phyloP scores from a whole-genome alignment of 1,139 yeast species.

The Nakaseomyces nivariensis region DNA sequence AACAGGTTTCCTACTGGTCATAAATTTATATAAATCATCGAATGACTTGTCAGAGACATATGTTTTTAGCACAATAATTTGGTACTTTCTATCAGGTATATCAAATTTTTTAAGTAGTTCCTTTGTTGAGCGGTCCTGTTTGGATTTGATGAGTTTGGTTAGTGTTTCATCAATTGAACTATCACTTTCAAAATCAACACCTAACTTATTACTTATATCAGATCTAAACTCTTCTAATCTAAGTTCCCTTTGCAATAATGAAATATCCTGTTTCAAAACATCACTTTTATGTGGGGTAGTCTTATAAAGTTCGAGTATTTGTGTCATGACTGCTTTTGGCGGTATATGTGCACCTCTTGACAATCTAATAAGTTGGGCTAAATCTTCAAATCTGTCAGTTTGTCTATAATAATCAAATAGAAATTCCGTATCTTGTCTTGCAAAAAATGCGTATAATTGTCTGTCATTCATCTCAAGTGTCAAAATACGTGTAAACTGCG shows the following conservation, averaged over 20 bases:
- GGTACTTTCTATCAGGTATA: conserved; percentile 51
- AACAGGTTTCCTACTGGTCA: conserved; percentile 49
- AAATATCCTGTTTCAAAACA: conserved; percentile 23
- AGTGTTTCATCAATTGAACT: conserved; percentile 48
- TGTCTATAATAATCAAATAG: conserved; percentile 49
- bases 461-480: conserved; percentile 33
- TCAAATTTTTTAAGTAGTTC: conserved; percentile 53
- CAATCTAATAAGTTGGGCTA: conserved; percentile 34
- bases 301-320: conserved; percentile 24
- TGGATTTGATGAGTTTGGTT: conserved; percentile 41
- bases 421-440: conserved; percentile 30
- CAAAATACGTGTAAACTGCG: conserved; percentile 47
- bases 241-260: conserved; percentile 40
- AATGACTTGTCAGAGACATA: conserved; percentile 46
- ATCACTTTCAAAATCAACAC: conserved; percentile 41
- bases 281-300: conserved; percentile 17
- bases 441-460: conserved; percentile 39
- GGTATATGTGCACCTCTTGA: conserved; percentile 17
- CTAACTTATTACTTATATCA: conserved; percentile 45
- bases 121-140: conserved; percentile 50
- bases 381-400: conserved; percentile 43
- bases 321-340: conserved; percentile 17
- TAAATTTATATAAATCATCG: conserved; percentile 47
- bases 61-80: conserved; percentile 51
- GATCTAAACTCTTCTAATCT: conserved; percentile 44